Percentiles rank a stretch among this genome's conserved stretches.
These are phyloP conservation scores for Dactylonectria macrodidyma DNA, from an alignment of 2,329 filamentous ascomycete species.

Conservation along the genomic window DNA sequence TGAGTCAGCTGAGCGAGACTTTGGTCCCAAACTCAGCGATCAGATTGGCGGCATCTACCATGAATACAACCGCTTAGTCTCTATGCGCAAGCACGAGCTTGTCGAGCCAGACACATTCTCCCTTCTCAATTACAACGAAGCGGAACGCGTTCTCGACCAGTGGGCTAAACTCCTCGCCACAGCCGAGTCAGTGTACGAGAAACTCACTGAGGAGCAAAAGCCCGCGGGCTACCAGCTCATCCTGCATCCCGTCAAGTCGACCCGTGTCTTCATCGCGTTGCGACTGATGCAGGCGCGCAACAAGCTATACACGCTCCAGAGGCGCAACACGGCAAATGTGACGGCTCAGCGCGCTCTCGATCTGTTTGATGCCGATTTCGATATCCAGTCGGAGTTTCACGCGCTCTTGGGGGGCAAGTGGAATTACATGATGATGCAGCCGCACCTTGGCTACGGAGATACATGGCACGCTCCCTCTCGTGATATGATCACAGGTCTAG, in stretches of 20 bases:
- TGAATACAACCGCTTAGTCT: slow-evolving; percentile 61
- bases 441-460: slow-evolving; percentile 64
- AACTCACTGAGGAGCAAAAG: slow-evolving; percentile 58
- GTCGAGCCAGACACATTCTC: slow-evolving; percentile 70
- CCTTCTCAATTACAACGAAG: slow-evolving; percentile 71
- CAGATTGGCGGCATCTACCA: slow-evolving; percentile 64
- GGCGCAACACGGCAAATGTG: slow-evolving; percentile 67
- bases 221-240: slow-evolving; percentile 72
- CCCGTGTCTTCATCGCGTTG: slow-evolving; percentile 63
- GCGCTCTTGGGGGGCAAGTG: slow-evolving; percentile 66
- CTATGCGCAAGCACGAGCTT: slow-evolving; percentile 71
- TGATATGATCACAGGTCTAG: slow-evolving; percentile 68
- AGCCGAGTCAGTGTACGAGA: slow-evolving; percentile 56
- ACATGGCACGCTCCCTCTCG: slow-evolving; percentile 71
- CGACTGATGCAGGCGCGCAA: slow-evolving; percentile 62
- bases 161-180: slow-evolving; percentile 62
- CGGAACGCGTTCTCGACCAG: slow-evolving; percentile 62
- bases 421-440: slow-evolving; percentile 68
- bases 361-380: slow-evolving; percentile 66
- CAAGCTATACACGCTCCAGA: slow-evolving; percentile 65
- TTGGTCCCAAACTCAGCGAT: slow-evolving; percentile 58
- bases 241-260: slow-evolving; percentile 70
- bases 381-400: slow-evolving; percentile 66
- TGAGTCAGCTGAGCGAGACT: slow-evolving; percentile 64
- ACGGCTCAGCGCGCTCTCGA: slow-evolving; percentile 62